These are phyloP conservation scores for Juglanconis sp. DNA, from an alignment of 2,329 filamentous ascomycete genomes.

Conservation along the genomic window DNA sequence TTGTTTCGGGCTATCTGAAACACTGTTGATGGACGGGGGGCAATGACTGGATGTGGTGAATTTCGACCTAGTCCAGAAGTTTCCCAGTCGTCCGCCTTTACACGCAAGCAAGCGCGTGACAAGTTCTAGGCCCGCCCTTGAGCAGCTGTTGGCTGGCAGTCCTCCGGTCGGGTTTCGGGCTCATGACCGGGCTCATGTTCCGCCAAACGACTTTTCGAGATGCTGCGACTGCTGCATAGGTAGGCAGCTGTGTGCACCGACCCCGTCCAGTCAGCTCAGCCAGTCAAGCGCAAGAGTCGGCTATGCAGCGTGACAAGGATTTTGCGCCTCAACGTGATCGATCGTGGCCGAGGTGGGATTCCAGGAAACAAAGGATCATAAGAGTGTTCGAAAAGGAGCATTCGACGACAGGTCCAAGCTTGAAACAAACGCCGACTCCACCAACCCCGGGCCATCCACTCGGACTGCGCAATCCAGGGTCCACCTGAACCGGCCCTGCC, in stretches of 20 bases:
- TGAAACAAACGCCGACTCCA: conserved; percentile 13
- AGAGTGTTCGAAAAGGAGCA: not conserved
- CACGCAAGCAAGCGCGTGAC: not conserved
- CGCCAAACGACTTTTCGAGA: not conserved
- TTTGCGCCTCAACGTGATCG: not conserved
- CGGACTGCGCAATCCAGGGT: conserved; percentile 3
- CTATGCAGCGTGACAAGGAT: not conserved
- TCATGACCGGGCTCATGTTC: not conserved
- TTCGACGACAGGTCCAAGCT: not conserved
- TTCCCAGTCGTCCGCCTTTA: not conserved
- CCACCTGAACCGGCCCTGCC: not conserved
- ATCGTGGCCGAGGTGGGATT: not conserved
- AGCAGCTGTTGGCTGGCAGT: not conserved
- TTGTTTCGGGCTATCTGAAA: not conserved
- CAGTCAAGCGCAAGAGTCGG: not conserved
- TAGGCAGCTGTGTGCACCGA: too few species aligned
- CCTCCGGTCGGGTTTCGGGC: not conserved
- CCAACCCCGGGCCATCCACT: not conserved
- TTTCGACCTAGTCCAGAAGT: not conserved
- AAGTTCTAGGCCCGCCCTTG: not conserved
- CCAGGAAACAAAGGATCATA: not conserved
- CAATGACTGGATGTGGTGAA: conserved; percentile 4
- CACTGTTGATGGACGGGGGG: not conserved
- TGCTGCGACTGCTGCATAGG: not conserved
- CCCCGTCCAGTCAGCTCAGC: too few species aligned